phyloP scores from a whole-genome alignment of 2,329 filamentous ascomycete genomes.

The Cadophora sp. region DNA sequence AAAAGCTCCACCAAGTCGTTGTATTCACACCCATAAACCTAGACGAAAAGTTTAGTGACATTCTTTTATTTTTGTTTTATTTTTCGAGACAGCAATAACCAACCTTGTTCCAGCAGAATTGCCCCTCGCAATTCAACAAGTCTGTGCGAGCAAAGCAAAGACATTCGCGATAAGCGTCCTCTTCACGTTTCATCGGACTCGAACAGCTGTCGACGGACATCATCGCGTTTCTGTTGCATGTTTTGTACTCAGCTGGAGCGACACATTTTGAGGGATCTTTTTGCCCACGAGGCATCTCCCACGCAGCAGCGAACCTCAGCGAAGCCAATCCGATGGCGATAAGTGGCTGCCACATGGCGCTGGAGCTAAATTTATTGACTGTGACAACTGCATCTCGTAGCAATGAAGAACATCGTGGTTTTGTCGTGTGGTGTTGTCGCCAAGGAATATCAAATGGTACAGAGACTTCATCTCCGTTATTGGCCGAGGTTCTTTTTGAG shows the following conservation, averaged over 20 bases:
- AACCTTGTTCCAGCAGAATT: slow-evolving; percentile 9
- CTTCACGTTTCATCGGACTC: not conserved
- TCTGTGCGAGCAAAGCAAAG: not conserved
- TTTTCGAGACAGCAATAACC: not conserved
- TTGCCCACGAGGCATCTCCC: not conserved
- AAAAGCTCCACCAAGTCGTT: not conserved
- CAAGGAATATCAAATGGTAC: too few relatives aligned
- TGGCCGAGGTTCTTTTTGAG: not conserved
- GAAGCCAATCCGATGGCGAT: not conserved
- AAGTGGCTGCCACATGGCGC: not conserved
- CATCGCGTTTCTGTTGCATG: not conserved
- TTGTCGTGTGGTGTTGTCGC: not conserved
- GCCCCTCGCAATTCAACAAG: not conserved
- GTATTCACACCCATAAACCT: slow-evolving; percentile 1
- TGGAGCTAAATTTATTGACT: not conserved
- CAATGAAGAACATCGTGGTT: not conserved
- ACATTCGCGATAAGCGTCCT: not conserved
- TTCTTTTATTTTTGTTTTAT: too few relatives aligned
- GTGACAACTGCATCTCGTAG: not conserved
- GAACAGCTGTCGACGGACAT: not conserved
- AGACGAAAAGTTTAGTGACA: not conserved
- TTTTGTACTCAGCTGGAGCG: not conserved
- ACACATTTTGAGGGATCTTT: not conserved
- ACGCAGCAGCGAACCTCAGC: not conserved
- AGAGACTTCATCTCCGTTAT: not conserved